Evolutionary conservation across 805 yeast species (phyloP).

Genomic region (Saturnispora dispora): DNA sequence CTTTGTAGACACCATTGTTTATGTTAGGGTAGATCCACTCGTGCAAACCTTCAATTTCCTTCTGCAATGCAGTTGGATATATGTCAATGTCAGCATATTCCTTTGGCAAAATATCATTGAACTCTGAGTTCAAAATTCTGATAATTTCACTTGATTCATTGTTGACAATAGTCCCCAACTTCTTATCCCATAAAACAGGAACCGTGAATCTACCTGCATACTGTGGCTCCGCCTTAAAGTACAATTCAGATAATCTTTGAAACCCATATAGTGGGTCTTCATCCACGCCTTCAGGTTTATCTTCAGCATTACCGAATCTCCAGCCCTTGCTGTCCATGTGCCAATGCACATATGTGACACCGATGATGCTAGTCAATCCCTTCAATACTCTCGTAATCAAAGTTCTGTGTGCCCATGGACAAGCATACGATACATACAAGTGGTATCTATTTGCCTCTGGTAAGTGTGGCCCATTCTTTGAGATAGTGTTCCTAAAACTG

Average conservation of each 20-base stretch:
- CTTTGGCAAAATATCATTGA: slow-evolving; percentile 46
- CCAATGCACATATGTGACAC: slow-evolving; percentile 83
- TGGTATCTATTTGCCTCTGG: slow-evolving; percentile 82
- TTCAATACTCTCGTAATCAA: slow-evolving; percentile 64
- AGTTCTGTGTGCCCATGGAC: slow-evolving; percentile 96
- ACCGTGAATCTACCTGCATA: slow-evolving; percentile 84
- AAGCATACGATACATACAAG: slow-evolving; percentile 76
- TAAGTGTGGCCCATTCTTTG: slow-evolving; percentile 49
- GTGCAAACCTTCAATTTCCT: slow-evolving; percentile 67
- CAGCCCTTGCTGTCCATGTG: slow-evolving; percentile 82
- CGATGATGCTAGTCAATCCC: slow-evolving; percentile 56
- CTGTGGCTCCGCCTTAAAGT: slow-evolving; percentile 64
- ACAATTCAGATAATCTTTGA: slow-evolving; percentile 57
- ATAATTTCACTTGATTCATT: slow-evolving; percentile 89
- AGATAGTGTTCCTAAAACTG: slow-evolving; percentile 54
- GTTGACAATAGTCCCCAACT: slow-evolving; percentile 74
- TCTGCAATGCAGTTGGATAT: slow-evolving; percentile 48
- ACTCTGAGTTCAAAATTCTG: slow-evolving; percentile 71
- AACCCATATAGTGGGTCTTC: slow-evolving; percentile 54
- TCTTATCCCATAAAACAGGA: slow-evolving; percentile 88
- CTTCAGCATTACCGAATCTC: slow-evolving; percentile 54
- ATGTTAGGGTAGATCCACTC: slow-evolving; percentile 76
- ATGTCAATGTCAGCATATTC: slow-evolving; percentile 45
- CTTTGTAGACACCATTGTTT: slow-evolving; percentile 88
- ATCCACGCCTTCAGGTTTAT: slow-evolving; percentile 38